Conservation (phyloP, 768 basidiomycete species). For the Xerocomus spinulosus region DNA sequence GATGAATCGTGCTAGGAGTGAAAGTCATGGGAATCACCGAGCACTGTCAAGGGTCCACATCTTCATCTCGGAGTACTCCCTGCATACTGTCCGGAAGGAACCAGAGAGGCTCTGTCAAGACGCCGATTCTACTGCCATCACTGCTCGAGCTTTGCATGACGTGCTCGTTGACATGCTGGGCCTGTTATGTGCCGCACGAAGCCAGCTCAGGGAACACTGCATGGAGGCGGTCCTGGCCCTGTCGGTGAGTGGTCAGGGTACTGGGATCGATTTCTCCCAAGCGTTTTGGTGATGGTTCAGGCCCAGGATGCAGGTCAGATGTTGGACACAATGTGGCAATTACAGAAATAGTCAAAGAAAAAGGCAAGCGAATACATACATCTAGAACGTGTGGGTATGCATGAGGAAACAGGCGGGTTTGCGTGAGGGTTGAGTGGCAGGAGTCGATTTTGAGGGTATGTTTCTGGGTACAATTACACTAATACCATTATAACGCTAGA, state of each 20-base stretch:
- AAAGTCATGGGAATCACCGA: background rate
- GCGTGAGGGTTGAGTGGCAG: slow-evolving; percentile 2
- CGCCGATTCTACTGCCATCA: background rate
- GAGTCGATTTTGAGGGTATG: slow-evolving; percentile 7
- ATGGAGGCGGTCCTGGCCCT: slow-evolving; percentile 9
- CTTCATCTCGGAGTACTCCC: background rate
- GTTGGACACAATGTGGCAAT: background rate
- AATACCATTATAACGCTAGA: slow-evolving; percentile 22
- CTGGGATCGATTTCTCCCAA: background rate
- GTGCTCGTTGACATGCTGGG: background rate
- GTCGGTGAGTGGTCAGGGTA: slow-evolving; percentile 1
- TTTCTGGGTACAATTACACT: slow-evolving; percentile 22
- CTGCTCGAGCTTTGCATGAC: background rate
- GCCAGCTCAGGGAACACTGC: background rate
- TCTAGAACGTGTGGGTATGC: slow-evolving; percentile 2
- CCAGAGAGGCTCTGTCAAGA: background rate
- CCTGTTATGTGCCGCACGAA: background rate
- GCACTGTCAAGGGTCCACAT: background rate
- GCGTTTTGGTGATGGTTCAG: slow-evolving; percentile 3
- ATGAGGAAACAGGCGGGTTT: background rate
- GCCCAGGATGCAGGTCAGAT: background rate
- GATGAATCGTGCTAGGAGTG: background rate
- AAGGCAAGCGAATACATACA: slow-evolving; percentile 12
- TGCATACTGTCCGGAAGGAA: background rate
- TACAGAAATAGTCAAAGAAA: slow-evolving; percentile 6